A percentile compares a stretch with the other conserved stretches of the same genome.
Evolutionary conservation across 2,329 filamentous ascomycete genomes (phyloP).

Genomic region (Xylaria sp.): DNA sequence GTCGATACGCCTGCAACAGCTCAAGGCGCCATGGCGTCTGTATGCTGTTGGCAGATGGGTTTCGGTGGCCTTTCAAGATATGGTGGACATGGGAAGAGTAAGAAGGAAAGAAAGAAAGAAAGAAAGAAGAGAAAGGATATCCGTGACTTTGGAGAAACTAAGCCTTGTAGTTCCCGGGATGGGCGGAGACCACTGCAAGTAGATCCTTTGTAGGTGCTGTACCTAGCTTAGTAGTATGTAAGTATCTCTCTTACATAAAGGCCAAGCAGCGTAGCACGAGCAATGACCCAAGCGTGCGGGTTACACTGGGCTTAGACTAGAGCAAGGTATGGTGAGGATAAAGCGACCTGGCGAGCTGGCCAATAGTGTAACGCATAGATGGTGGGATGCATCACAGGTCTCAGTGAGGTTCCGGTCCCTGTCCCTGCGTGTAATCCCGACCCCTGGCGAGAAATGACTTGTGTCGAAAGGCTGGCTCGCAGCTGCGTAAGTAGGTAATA

Average conservation of each 20-base stretch:
- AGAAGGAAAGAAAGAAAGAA: conserved; percentile 7
- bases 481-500: too few relatives aligned
- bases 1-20: not conserved
- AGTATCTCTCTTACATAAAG: not conserved
- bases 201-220: not conserved
- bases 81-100: not conserved
- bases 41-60: not conserved
- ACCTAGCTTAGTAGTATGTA: not conserved
- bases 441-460: conserved; percentile 14
- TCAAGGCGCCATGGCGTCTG: not conserved
- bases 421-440: conserved; percentile 4
- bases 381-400: not conserved
- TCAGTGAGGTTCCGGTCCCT: conserved; percentile 1
- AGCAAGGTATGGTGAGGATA: conserved; percentile 2
- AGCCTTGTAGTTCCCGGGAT: conserved; percentile 7
- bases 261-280: not conserved
- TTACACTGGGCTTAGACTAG: conserved; percentile 3
- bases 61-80: not conserved
- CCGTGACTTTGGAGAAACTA: conserved; percentile 1
- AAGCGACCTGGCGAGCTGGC: not conserved
- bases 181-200: conserved; percentile 8
- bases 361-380: conserved; percentile 6
- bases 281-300: conserved; percentile 18
- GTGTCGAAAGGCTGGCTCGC: too few relatives aligned
- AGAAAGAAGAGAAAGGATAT: not conserved